Conservation (phyloP, 1,284 basidiomycete genomes). For the Marasmius fiardii region DNA sequence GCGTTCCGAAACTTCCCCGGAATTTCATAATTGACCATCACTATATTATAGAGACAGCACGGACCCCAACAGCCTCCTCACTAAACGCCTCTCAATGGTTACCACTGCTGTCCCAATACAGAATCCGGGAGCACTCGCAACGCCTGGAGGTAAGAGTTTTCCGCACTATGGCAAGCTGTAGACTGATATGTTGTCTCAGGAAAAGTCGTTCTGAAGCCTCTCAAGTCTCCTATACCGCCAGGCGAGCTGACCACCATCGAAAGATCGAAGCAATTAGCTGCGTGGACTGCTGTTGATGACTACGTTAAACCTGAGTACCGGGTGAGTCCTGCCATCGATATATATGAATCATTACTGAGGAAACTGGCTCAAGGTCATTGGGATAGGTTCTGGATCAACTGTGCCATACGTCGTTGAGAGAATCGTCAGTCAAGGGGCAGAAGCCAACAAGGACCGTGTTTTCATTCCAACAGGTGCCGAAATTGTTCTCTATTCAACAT, state of each 20-base stretch:
- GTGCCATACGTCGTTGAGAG: conserved; percentile 98
- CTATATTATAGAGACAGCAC: background rate
- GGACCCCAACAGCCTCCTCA: conserved; percentile 8
- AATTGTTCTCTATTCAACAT: conserved; percentile 15
- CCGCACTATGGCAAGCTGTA: background rate
- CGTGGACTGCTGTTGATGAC: conserved; percentile 91
- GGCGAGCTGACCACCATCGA: conserved; percentile 49
- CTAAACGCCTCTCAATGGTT: conserved; percentile 11
- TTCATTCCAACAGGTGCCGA: conserved; percentile 88
- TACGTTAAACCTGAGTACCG: conserved; percentile 84
- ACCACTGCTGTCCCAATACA: conserved; percentile 11
- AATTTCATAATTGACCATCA: background rate
- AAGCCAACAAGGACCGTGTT: conserved; percentile 75
- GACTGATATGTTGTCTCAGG: background rate
- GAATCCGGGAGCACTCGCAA: conserved; percentile 6
- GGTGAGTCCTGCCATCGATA: conserved; percentile 40
- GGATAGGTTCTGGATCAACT: conserved; percentile 93
- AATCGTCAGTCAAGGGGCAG: conserved; percentile 81
- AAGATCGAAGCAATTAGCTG: conserved; percentile 86
- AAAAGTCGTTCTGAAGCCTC: conserved; percentile 14
- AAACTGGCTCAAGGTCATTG: conserved; percentile 64
- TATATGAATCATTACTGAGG: background rate
- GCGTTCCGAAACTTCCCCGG: conserved; percentile 16
- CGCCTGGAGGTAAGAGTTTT: background rate
- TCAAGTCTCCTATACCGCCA: conserved; percentile 21